Conservation (phyloP, 1,284 basidiomycete genomes). For the Fomitopsis pinicola region DNA sequence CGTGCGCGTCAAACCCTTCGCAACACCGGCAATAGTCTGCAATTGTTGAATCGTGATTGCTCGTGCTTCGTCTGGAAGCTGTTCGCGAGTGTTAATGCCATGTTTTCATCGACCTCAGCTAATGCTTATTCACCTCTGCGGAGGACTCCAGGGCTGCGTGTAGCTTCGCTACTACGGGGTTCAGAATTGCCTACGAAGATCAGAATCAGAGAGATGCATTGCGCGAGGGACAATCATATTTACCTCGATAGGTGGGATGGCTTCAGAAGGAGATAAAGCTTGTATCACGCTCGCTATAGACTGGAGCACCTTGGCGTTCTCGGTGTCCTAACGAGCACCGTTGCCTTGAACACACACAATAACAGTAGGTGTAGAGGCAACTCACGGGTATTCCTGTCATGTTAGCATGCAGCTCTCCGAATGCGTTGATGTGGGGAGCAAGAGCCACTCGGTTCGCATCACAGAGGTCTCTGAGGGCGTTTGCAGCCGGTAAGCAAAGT, state of each 20-base stretch:
- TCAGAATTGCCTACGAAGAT: conserved; percentile 60
- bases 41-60: conserved; percentile 61
- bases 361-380: conserved; percentile 7
- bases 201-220: background rate
- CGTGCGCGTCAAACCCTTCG: conserved; percentile 77
- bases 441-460: conserved; percentile 80
- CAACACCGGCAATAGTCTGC: conserved; percentile 76
- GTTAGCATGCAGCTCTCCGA: conserved; percentile 77
- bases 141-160: conserved; percentile 54
- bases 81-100: conserved; percentile 7
- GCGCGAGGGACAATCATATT: conserved; percentile 8
- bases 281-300: conserved; percentile 89
- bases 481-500: conserved; percentile 73
- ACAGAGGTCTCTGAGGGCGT: conserved; percentile 78
- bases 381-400: conserved; percentile 70
- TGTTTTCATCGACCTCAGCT: conserved; percentile 3
- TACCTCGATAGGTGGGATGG: conserved; percentile 76
- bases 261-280: conserved; percentile 73
- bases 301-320: conserved; percentile 86
- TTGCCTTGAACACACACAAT: background rate
- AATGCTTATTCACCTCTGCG: conserved; percentile 37
- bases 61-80: conserved; percentile 71
- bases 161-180: conserved; percentile 71
- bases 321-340: conserved; percentile 55
- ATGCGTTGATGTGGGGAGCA: conserved; percentile 78